phyloP scores from a whole-genome alignment of 352 stramenopile species.

The Phytophthora cryptogea region DNA sequence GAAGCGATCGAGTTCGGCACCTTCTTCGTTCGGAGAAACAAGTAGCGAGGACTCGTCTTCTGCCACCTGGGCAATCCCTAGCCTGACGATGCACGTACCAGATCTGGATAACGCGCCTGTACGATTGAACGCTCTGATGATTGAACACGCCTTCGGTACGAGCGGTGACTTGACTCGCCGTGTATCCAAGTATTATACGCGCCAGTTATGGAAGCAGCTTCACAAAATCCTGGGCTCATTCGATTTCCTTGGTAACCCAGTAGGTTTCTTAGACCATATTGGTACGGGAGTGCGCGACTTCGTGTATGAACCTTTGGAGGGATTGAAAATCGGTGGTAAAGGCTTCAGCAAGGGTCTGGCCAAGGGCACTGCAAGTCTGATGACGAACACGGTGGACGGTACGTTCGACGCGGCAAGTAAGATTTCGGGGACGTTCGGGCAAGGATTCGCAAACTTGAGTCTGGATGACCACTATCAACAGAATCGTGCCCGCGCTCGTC shows the following conservation, averaged over 20 bases:
- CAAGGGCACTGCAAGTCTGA: conserved; percentile 87
- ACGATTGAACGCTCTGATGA: conserved; percentile 86
- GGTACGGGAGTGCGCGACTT: conserved; percentile 95
- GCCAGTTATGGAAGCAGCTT: conserved; percentile 88
- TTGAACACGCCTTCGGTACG: conserved; percentile 90
- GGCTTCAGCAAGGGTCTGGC: conserved; percentile 86
- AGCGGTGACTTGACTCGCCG: conserved; percentile 79
- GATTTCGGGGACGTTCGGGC: conserved; percentile 88
- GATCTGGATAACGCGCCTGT: conserved; percentile 90
- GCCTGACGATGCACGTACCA: conserved; percentile 85
- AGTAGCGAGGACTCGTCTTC: conserved; percentile 51
- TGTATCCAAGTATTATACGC: conserved; percentile 91
- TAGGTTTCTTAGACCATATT: conserved; percentile 93
- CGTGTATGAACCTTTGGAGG: conserved; percentile 96
- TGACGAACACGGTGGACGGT: conserved; percentile 86
- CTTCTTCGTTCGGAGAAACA: conserved; percentile 27
- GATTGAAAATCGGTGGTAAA: conserved; percentile 87
- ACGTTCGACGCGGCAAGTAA: conserved; percentile 90
- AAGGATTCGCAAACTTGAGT: conserved; percentile 85
- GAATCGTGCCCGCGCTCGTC: conserved; percentile 75
- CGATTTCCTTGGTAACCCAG: conserved; percentile 88
- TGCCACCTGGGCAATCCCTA: conserved; percentile 81
- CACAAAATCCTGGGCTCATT: conserved; percentile 90
- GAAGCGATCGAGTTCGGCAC: conserved; percentile 34
- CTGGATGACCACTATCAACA: conserved; percentile 90